Percentiles rank a stretch among this genome's conserved stretches.
Evolutionary conservation across 176 grass and related monocot species (phyloP).

Genomic region (Poa pratensis): DNA sequence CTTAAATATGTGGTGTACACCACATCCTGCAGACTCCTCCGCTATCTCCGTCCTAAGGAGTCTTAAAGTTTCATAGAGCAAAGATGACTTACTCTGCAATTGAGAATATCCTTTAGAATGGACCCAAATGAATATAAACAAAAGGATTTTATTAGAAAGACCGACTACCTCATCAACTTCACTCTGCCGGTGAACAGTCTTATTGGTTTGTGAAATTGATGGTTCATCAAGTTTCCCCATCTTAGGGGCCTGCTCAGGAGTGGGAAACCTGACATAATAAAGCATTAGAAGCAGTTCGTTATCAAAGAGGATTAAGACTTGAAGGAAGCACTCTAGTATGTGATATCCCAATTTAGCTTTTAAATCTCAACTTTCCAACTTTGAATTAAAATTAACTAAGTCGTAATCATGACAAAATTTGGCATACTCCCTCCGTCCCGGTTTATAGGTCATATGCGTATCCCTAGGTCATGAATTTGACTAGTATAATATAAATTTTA

Average conservation of each 20-base stretch:
- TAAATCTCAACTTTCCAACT: slow-evolving; percentile 21
- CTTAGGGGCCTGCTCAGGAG: slow-evolving; percentile 57
- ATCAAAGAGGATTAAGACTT: slow-evolving; percentile 18
- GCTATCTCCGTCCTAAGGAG: slow-evolving; percentile 52
- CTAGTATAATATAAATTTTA: too few relatives aligned
- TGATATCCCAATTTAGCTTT: slow-evolving; percentile 6
- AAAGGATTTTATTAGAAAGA: slow-evolving; percentile 2
- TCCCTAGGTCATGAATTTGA: too few relatives aligned
- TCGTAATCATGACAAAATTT: not conserved
- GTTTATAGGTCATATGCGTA: too few relatives aligned
- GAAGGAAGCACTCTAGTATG: not conserved
- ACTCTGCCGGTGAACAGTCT: slow-evolving; percentile 47
- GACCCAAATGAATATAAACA: slow-evolving; percentile 11
- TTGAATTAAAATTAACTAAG: slow-evolving; percentile 24
- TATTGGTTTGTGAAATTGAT: slow-evolving; percentile 38
- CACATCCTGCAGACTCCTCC: slow-evolving; percentile 41
- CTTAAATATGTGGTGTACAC: slow-evolving; percentile 73
- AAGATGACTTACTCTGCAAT: slow-evolving; percentile 50
- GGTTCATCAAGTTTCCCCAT: slow-evolving; percentile 57
- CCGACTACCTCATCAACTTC: slow-evolving; percentile 55
- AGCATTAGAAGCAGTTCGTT: not conserved
- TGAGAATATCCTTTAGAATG: slow-evolving; percentile 33
- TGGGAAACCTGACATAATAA: slow-evolving; percentile 57
- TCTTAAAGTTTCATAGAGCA: slow-evolving; percentile 46
- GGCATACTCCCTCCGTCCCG: not conserved